Base-by-base conservation (phyloP, 345 rosid genomes). In the Mercurialis annua region DNA sequence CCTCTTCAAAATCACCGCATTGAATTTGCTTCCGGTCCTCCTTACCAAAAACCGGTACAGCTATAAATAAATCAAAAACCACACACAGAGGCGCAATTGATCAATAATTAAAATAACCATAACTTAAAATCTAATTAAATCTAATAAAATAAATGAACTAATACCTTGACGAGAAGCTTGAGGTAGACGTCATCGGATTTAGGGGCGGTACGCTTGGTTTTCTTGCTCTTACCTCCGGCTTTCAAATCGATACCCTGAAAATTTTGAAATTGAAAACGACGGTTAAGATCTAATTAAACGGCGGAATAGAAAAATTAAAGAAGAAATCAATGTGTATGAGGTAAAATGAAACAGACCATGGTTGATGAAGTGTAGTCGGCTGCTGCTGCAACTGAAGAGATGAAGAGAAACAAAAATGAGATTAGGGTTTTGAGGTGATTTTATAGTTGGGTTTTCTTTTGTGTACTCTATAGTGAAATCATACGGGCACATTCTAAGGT, bases 181-280 rank as follows among this genome's bases (percentile, higher is more conserved):
- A 95, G 99, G 67, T 92, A 95, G 75, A 95, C 82, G 87, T 92
- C 98, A 36, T 92, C 87, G 20, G 98, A 95, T 59, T 88, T 92
- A 3, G 98, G 96, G 0, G 92, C 96, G 0, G 87, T 95, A 54
- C 98, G 77, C 72, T 80, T 90, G 51, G 98, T 80, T 80, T 90
- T 89, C 86, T 92, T 95, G 76, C 88, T 83, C 94, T 95, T 90
- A 65, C 98, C 97, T 81, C 97, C 99, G 15, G 97, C 97, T 64
- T 85, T 74, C 82, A 95, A 64, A 83, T 95, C 97, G 73, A 95
- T 87, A 24, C 99, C 99, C 99, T 92, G 81, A 14, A 40, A 40
- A 40, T n/a, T n/a, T n/a, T 1, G 44, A 15, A 58, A 76, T 64
- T 30, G 26, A 1, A 50, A 24, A 42, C 31, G 23, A 10, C 24